Evolutionary conservation across 345 rosid genomes (phyloP), one percentile per base, ranked within the genome.

Genomic region (Tarenaya hassleriana): DNA sequence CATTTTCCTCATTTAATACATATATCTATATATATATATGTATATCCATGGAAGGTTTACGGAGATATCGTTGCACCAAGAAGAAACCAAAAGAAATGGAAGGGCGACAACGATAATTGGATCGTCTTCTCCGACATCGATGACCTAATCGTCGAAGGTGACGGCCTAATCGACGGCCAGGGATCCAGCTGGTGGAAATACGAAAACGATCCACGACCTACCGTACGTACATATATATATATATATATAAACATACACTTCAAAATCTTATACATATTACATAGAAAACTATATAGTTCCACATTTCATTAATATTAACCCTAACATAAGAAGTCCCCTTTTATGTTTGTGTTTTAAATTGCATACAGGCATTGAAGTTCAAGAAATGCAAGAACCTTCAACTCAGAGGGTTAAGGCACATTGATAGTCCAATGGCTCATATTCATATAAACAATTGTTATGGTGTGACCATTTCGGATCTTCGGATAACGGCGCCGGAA

Each of bases 141-240:
- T 12, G 70, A 70, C 18, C 61, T 77, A 20, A 48, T 39, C 9
- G 24, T 77, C 15, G 52, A 58, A 34, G 77, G 73, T 15, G 1
- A 27, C 1, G 75, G 83, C 5, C 16, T 12, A 14, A 59, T 77
- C 12, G 56, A 75, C 16, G 83, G 77, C 10, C 75, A 58, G 6
- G 83, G 82, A 16, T 39, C 60, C 4, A 41, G 18, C 12, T 77
- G 77, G 82, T 77, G 82, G 83, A 44, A 40, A 21, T 19, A 63
- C 69, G 55, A 42, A 35, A 63, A 56, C 55, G 18, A 47, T 13
- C 55, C 72, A 10, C 55, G 72, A 61, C 72, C 72, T 34, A 55
- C 67, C 49, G 72, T 68, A 56, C 50, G 62, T 10, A 41, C 9
- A 14, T 19, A 3, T 8, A 20, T 1, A 10, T 17, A 20, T 18